These are phyloP conservation scores for Hypoxylon crocopeplum DNA, from an alignment of 495 filamentous ascomycete species.

Conservation along the genomic window DNA sequence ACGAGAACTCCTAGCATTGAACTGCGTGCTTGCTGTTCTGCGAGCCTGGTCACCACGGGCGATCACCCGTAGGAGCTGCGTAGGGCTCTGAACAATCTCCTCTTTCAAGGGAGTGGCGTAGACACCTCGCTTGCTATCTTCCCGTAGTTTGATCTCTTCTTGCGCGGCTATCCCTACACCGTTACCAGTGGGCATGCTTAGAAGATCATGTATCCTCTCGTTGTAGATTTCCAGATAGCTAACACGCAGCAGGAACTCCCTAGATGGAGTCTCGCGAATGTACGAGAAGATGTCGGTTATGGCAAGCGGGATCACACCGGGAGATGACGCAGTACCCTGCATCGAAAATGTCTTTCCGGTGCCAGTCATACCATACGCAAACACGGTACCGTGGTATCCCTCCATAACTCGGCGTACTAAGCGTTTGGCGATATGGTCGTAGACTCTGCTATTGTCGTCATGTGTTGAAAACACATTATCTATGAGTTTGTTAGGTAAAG, in stretches of 20 bases:
- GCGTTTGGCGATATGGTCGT: constrained; percentile 91
- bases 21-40: constrained; percentile 90
- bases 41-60: constrained; percentile 91
- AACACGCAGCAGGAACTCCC: constrained; percentile 94
- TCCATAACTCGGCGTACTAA: constrained; percentile 97
- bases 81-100: constrained; percentile 97
- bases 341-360: constrained; percentile 99
- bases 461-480: constrained; percentile 95
- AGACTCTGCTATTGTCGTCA: constrained; percentile 92
- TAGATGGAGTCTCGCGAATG: constrained; percentile 92
- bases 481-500: constrained; percentile 44
- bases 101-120: constrained; percentile 97
- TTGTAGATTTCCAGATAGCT: constrained; percentile 99
- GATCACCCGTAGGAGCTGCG: constrained; percentile 92
- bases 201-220: constrained; percentile 93
- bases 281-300: constrained; percentile 99
- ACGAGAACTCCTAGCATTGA: constrained; percentile 93
- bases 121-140: constrained; percentile 94
- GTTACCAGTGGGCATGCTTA: constrained; percentile 70
- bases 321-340: constrained; percentile 97
- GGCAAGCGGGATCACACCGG: constrained; percentile 94
- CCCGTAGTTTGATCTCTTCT: constrained; percentile 95
- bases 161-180: constrained; percentile 54
- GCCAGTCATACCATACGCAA: constrained; percentile 99
- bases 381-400: constrained; percentile 97